Base-by-base conservation (phyloP, 2,329 filamentous ascomycete species). In the Aspergillus quadrilineatus region DNA sequence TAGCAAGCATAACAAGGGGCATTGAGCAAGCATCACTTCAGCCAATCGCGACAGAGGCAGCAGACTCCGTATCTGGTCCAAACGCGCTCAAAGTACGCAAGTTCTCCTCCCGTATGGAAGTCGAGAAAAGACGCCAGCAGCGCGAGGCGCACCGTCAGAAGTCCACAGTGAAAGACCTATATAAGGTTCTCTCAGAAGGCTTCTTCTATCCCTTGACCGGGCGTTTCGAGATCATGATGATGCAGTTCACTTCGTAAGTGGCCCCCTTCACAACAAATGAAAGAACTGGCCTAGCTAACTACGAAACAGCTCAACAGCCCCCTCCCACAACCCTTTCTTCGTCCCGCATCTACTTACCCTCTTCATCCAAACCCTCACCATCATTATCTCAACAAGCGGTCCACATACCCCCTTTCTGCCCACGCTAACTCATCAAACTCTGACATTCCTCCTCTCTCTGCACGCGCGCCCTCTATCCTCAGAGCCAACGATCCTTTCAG, bases 151-250 rank as follows among this genome's bases (percentile, higher is more conserved):
- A 76, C 59, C 78, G 82, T 48, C 81, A 79, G 48, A 80, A 80
- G 55, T 79, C 86, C 3, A 87, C 88, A 12, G 83, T 88, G 9
- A 96, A 96, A 68, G 87, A 87, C 7, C 85, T 96, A 0, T 88
- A 92, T 39, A 85, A 87, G 50, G 78, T 96, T 28, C 84, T 97
- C 28, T 83, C 86, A 0, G 80, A 85, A 0, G 83, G 82, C 14
- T 94, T 97, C 78, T 97, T 97, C 82, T 89, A 89, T 61, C 93
- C 94, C 0, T 80, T 99, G 8, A 88, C 89, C 0, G 89, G 88
- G 0, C 87, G 90, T 42, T 95, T 94, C 75, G 89, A 88, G 69
- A 80, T 89, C 2, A 78, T 83, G 60, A 74, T 83, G 60, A 67
- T 82, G 32, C 82, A 82, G 60, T 72, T 69, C n/a, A 86, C 78